Conservation (phyloP, 306 rosid species). For the Malus domestica region DNA sequence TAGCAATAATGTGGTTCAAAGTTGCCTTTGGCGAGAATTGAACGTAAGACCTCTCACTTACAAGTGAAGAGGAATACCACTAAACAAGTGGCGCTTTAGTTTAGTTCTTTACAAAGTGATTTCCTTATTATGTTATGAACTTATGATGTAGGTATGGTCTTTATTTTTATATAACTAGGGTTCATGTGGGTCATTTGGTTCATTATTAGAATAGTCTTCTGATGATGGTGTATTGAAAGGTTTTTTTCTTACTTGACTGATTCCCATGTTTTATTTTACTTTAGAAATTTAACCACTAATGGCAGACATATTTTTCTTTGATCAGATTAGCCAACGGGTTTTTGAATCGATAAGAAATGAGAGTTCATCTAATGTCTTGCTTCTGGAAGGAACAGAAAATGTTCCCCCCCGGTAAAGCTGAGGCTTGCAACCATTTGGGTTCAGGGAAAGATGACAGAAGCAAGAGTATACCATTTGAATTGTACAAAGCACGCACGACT, state of each 20-base stretch:
- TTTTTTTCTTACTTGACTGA: background rate
- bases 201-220: background rate
- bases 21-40: too few relatives aligned
- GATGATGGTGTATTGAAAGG: background rate
- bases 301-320: conserved; percentile 16
- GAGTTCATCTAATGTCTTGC: conserved; percentile 29
- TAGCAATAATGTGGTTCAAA: too few relatives aligned
- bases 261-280: background rate
- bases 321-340: conserved; percentile 83
- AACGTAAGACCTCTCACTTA: too few relatives aligned
- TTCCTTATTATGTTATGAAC: background rate
- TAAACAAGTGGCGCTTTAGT: background rate
- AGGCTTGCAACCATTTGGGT: conserved; percentile 23
- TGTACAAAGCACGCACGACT: conserved; percentile 76
- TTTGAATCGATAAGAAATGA: conserved; percentile 55
- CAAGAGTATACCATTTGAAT: conserved; percentile 61
- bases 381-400: conserved; percentile 30
- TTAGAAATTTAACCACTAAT: background rate
- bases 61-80: too few relatives aligned
- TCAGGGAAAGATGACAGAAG: conserved; percentile 29
- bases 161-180: background rate
- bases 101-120: background rate
- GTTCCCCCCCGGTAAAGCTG: conserved; percentile 19
- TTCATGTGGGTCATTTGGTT: background rate
- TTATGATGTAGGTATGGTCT: background rate